A percentile compares a stretch with the other conserved stretches of the same genome.
These are phyloP conservation scores for Cylindrodendrum hubeiense DNA, from an alignment of 2,329 filamentous ascomycete species.

Conservation along the genomic window DNA sequence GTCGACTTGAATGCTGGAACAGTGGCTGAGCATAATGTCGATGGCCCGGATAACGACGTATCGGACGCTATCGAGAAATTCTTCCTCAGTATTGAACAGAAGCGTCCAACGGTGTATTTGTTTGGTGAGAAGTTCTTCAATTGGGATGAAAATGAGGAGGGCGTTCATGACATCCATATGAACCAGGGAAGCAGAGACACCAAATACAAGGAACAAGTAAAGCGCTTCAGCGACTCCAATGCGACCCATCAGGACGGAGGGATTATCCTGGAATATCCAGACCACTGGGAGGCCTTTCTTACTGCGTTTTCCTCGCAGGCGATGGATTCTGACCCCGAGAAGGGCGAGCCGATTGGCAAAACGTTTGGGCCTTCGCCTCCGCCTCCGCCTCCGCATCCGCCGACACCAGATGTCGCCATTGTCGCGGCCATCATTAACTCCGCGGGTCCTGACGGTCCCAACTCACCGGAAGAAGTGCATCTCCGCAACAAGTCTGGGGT, in stretches of 20 bases:
- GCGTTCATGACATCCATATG: constrained; percentile 26
- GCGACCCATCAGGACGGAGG: constrained; percentile 25
- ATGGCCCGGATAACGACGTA: constrained; percentile 20
- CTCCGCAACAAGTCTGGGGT: constrained; percentile 3
- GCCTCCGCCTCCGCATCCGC: background rate
- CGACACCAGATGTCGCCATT: constrained; percentile 1
- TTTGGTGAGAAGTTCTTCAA: constrained; percentile 21
- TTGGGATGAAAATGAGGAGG: background rate
- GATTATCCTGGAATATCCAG: constrained; percentile 20
- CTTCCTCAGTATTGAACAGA: constrained; percentile 10
- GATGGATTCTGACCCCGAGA: constrained; percentile 19
- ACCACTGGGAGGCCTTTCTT: constrained; percentile 27
- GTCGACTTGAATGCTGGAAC: constrained; percentile 2
- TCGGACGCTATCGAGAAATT: constrained; percentile 22
- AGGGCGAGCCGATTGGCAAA: constrained; percentile 12
- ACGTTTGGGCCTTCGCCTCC: constrained; percentile 6
- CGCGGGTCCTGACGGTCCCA: background rate
- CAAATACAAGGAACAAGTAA: too few species aligned
- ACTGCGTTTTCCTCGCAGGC: constrained; percentile 28
- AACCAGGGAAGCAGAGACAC: constrained; percentile 24
- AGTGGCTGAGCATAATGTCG: constrained; percentile 10
- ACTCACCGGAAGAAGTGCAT: constrained; percentile 15
- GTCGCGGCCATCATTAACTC: constrained; percentile 16
- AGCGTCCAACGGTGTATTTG: constrained; percentile 16
- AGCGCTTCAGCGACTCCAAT: constrained; percentile 8